Base-by-base conservation (phyloP, 1,284 basidiomycete genomes). In the Phaffia rhodozyma region DNA sequence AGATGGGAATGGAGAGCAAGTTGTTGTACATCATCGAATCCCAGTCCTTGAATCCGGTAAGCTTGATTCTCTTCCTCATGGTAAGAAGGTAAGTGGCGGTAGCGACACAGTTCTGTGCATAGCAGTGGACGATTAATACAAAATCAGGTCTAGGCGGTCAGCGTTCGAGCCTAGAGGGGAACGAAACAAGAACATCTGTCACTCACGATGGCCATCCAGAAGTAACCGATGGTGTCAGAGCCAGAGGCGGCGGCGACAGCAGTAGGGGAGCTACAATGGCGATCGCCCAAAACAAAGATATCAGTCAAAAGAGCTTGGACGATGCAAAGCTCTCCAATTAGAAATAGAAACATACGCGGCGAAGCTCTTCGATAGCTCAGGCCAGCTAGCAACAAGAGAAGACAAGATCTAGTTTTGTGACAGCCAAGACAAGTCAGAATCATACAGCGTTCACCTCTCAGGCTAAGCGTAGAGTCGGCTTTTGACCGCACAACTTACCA, bases 1-100 rank as follows among this genome's bases (percentile, higher is more conserved):
- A 80, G 48, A 97, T 84, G 52, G 96, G 92, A 70, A 98, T 91
- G 47, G 91, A 96, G 58, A 98, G 80, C 60, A 97, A 76, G 77
- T 98, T 99, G 80, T 97, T 97, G 80, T 97, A 98, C 78, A 92
- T 97, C 94, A 98, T 97, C 30, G 93, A 89, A 74, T 98, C 96
- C 93, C 92, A 97, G 74, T 98, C 94, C 67, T 92, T 94, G 79
- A 99, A 98, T 50, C 91, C 91, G n/a, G 91, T 97, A 52, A 82
- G 75, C 79, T 98, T 98, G 80, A 99, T 98, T 66, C 88, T 83
- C 76, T 96, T 97, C 68, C 96, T 85, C 96, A 98, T 98, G 61
- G 88, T 82, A 62, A 99, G 81, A 74, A 91, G 94, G 75, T 97
- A 98, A 61, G 86, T 85, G 13, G 96, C 96, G 68, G 90, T 92